Conservation (phyloP, 2,329 filamentous ascomycete genomes). For the Trichoderma lentiforme region DNA sequence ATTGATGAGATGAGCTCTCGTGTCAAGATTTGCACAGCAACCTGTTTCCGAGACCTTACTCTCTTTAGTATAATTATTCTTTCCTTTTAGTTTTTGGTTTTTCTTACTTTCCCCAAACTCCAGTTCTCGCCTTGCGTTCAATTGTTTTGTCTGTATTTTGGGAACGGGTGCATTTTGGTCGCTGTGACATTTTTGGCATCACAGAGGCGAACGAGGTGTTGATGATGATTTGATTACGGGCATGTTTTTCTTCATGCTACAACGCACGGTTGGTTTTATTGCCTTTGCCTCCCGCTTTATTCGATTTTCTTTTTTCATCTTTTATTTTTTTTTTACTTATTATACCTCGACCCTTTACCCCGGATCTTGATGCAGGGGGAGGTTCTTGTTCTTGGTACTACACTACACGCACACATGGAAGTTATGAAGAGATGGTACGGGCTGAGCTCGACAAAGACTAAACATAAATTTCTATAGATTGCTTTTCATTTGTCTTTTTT, state of each 20-base stretch:
- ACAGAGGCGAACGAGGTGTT: conserved; percentile 31
- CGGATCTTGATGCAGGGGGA: not conserved
- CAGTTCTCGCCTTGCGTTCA: conserved; percentile 10
- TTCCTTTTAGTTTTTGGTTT: not conserved
- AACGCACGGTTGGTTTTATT: conserved; percentile 22
- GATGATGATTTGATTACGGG: conserved; percentile 31
- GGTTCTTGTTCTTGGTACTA: conserved; percentile 20
- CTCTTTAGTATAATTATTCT: not conserved
- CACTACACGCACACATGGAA: conserved; percentile 18
- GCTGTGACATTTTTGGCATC: conserved; percentile 20
- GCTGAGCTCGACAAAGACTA: conserved; percentile 19
- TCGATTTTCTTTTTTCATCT: not conserved
- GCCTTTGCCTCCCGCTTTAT: not conserved
- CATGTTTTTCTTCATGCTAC: conserved; percentile 20
- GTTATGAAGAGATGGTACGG: conserved; percentile 21
- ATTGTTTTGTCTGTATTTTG: conserved; percentile 17
- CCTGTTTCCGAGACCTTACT: not conserved
- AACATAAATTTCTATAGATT: conserved; percentile 16
- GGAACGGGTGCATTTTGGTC: conserved; percentile 19
- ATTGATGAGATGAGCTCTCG: conserved; percentile 33
- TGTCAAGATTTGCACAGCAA: not conserved
- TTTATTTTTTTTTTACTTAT: not conserved
- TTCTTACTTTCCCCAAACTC: not conserved
- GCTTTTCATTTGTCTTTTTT: conserved; percentile 28
- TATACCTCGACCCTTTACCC: conserved; percentile 18